Evolutionary conservation across 2,329 filamentous ascomycete genomes (phyloP).

Genomic region (Huntiella abstrusa): DNA sequence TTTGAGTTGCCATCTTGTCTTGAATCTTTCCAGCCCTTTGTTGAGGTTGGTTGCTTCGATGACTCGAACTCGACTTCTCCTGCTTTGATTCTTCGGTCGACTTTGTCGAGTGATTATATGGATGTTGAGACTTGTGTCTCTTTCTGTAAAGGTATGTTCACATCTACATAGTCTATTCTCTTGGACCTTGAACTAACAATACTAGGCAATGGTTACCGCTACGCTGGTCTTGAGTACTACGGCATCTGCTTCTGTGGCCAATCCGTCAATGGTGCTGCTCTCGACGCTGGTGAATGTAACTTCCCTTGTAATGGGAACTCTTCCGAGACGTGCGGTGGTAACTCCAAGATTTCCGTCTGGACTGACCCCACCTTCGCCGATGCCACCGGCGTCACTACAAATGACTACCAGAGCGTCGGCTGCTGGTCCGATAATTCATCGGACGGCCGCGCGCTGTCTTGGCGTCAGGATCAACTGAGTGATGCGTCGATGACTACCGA

Average conservation of each 20-base stretch:
- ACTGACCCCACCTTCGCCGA: conserved; percentile 29
- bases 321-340: conserved; percentile 28
- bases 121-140: conserved; percentile 29
- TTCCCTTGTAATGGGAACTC: conserved; percentile 32
- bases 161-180: background rate
- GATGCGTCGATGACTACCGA: conserved; percentile 22
- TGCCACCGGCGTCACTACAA: conserved; percentile 26
- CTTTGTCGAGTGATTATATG: conserved; percentile 21
- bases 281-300: conserved; percentile 35
- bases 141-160: conserved; percentile 28
- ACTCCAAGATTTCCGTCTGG: conserved; percentile 27
- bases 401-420: conserved; percentile 39
- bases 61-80: conserved; percentile 15
- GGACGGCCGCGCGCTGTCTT: conserved; percentile 26
- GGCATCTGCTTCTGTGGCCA: conserved; percentile 34
- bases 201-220: conserved; percentile 28
- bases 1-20: conserved; percentile 27
- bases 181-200: background rate
- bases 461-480: conserved; percentile 22
- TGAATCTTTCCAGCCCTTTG: conserved; percentile 27
- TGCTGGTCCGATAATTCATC: conserved; percentile 34
- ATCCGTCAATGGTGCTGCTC: conserved; percentile 31
- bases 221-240: conserved; percentile 32
- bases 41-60: conserved; percentile 31
- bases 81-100: conserved; percentile 25